Base-by-base conservation (phyloP, 331 rosid genomes). In the Malus hybrid region DNA sequence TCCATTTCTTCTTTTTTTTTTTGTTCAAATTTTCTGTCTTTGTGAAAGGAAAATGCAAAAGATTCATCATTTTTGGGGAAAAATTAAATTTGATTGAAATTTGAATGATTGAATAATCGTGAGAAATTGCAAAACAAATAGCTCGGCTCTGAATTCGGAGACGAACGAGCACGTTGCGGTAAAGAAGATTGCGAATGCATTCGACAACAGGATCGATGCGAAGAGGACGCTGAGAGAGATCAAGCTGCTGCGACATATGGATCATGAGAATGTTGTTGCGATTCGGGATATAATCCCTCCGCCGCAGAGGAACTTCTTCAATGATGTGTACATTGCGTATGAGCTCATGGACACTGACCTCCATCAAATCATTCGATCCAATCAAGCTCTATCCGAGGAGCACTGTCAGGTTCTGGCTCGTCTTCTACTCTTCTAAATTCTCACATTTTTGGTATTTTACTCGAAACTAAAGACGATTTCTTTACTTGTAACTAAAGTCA, bases 201-300 rank as follows among this genome's bases (percentile, higher is more conserved):
- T 95, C 76, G 99, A 95, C 82, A 95, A 95, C 85, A 95, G 82
- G 83, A 92, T 95, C 87, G 99, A 95, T 65, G 99, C 99, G 10
- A 95, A 95, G 96, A 92, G 99, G 84, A 95, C 99, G 68, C 97
- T 95, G 55, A 96, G 99, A 2, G 99, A 95, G 88, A 95, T 95
- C 91, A 95, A 95, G 88, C 90, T 95, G 81, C 99, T 95, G 72
- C 97, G 99, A 5, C 99, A 95, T 67, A 95, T 95, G 99, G 99
- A 95, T 86, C 99, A 95, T 85, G 99, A 95, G 82, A 95, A 95
- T 80, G 99, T 92, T 67, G 97, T 95, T 69, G 97, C 99, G 22
- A 90, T 95, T 79, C 87, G 97, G 88, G 99, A 95, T 79, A 95
- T 95, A 56, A 88, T 95, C 76, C 99, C 99, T 67, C 99, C 99